Conservation (phyloP, 148 eudicot genomes). For the Vaccinium myrtillus region DNA sequence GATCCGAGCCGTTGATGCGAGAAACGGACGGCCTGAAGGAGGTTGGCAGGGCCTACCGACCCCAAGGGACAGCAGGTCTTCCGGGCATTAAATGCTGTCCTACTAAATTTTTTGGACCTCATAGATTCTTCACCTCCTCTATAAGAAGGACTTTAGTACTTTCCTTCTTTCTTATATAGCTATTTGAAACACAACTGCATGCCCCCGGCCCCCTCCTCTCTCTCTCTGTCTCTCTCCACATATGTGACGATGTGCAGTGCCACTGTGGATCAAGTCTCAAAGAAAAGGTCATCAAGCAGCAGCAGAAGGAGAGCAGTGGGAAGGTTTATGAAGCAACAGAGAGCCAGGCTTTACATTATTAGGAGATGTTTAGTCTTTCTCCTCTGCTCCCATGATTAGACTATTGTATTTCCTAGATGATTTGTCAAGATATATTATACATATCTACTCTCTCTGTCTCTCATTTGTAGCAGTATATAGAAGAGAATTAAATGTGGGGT, state of each 20-base stretch:
- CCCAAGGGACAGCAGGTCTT: too few relatives aligned
- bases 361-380: conserved; percentile 62
- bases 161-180: neutral
- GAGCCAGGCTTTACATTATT: conserved; percentile 62
- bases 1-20: too few relatives aligned
- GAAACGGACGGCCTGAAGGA: too few relatives aligned
- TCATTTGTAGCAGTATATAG: too few relatives aligned
- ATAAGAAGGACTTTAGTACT: neutral
- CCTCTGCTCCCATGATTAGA: conserved; percentile 44
- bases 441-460: neutral
- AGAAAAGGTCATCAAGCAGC: conserved; percentile 41
- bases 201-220: neutral
- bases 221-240: neutral
- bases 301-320: conserved; percentile 26
- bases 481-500: too few relatives aligned
- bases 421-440: neutral
- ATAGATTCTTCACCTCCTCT: too few relatives aligned
- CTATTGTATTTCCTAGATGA: neutral
- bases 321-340: conserved; percentile 55
- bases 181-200: neutral
- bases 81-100: too few relatives aligned
- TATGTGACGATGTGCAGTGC: neutral
- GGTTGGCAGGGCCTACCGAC: too few relatives aligned
- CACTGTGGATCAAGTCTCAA: conserved; percentile 21
- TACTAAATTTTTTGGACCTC: too few relatives aligned